Percentiles rank a stretch among this genome's conserved stretches.
Conservation (phyloP, 768 basidiomycete genomes). For the Lyophyllum shimeji region DNA sequence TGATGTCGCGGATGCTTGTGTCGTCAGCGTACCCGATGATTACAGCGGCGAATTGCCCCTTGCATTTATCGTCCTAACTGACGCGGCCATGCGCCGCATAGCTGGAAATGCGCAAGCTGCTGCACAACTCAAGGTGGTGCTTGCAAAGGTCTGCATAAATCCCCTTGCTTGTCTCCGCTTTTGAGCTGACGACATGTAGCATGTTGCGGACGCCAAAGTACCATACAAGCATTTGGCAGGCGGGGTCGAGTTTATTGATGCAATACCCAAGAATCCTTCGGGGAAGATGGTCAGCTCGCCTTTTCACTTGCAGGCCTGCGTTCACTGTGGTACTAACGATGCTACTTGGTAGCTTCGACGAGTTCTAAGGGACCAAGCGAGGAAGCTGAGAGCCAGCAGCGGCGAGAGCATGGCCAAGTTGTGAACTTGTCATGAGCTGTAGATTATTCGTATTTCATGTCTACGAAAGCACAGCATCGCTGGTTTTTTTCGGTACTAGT, state of each 20-base stretch:
- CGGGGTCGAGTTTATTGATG: constrained; percentile 61
- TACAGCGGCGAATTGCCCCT: constrained; percentile 75
- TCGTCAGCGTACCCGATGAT: constrained; percentile 69
- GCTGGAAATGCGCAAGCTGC: constrained; percentile 30
- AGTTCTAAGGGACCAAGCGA: constrained; percentile 52
- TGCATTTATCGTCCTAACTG: constrained; percentile 62
- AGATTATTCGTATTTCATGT: not conserved
- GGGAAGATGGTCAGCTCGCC: constrained; percentile 55
- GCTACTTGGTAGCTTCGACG: constrained; percentile 54
- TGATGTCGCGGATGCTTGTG: constrained; percentile 61
- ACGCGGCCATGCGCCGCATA: constrained; percentile 36
- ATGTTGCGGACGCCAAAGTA: constrained; percentile 57
- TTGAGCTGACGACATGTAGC: constrained; percentile 29
- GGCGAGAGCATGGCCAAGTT: constrained; percentile 10
- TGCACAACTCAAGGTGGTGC: constrained; percentile 38
- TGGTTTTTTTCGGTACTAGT: no score
- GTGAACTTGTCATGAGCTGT: not conserved
- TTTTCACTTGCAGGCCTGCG: not conserved
- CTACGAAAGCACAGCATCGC: not conserved
- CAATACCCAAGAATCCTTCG: constrained; percentile 68
- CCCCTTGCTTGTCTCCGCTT: not conserved
- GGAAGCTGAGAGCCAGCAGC: constrained; percentile 12
- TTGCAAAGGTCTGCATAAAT: constrained; percentile 51
- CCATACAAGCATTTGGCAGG: constrained; percentile 62
- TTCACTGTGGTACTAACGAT: not conserved